Conservation (phyloP, 352 stramenopile genomes). For the Blastocystis sp. region DNA sequence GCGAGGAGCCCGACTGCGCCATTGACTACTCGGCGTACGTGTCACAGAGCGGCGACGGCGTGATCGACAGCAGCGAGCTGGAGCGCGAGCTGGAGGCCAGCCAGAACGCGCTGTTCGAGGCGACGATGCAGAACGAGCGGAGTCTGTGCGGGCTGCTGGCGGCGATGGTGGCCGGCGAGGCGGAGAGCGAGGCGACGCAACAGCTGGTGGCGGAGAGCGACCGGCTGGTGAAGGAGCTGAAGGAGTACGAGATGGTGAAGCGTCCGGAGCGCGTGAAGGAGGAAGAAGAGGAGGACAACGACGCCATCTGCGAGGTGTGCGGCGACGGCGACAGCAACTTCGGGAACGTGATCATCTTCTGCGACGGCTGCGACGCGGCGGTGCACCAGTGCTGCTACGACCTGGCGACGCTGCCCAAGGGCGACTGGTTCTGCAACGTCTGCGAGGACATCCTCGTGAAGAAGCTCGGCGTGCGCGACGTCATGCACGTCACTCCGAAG, state of each 20-base stretch:
- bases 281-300: slow-evolving; percentile 59
- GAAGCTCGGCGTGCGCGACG: slow-evolving; percentile 18
- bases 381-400: slow-evolving; percentile 86
- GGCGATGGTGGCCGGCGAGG: neutral
- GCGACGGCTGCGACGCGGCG: slow-evolving; percentile 80
- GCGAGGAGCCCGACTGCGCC: neutral
- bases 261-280: slow-evolving; percentile 9
- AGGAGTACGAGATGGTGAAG: slow-evolving; percentile 10
- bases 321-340: slow-evolving; percentile 79
- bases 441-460: slow-evolving; percentile 73
- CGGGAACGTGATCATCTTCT: slow-evolving; percentile 85
- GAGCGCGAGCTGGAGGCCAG: slow-evolving; percentile 13
- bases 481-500: slow-evolving; percentile 23
- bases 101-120: slow-evolving; percentile 16
- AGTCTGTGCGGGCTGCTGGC: neutral
- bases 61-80: slow-evolving; percentile 27
- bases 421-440: slow-evolving; percentile 81
- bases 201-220: neutral
- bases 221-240: slow-evolving; percentile 1
- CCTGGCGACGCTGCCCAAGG: slow-evolving; percentile 75
- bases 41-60: neutral
- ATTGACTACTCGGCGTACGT: neutral
- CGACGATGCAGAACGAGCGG: slow-evolving; percentile 15
- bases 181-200: neutral
- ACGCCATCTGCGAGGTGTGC: slow-evolving; percentile 78